These are phyloP conservation scores for Aspergillus ochraceus DNA, from an alignment of 2,329 filamentous ascomycete species.

Conservation along the genomic window DNA sequence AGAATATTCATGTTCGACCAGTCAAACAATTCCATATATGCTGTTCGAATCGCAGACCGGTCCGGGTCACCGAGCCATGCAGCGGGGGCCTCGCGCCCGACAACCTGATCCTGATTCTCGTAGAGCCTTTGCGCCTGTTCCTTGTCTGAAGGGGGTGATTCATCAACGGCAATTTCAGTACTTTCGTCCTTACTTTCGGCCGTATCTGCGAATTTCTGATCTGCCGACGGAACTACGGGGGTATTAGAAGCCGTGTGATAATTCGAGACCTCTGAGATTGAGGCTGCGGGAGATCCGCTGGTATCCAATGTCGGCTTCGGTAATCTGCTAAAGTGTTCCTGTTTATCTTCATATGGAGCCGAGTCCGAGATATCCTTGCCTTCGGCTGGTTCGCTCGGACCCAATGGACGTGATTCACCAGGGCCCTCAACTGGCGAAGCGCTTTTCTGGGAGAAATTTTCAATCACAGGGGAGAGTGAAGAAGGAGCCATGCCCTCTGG, in stretches of 20 bases:
- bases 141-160: constrained; percentile 64
- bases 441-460: constrained; percentile 26
- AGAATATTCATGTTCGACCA: constrained; percentile 81
- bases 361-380: constrained; percentile 12
- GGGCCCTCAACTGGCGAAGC: constrained; percentile 9
- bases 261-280: constrained; percentile 42
- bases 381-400: constrained; percentile 5
- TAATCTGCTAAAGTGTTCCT: constrained; percentile 24
- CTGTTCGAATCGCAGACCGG: constrained; percentile 59
- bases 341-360: constrained; percentile 21
- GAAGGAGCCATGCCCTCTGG: constrained; percentile 16
- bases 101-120: constrained; percentile 75
- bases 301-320: constrained; percentile 24
- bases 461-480: constrained; percentile 28
- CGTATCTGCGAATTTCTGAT: constrained; percentile 20
- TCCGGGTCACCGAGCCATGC: constrained; percentile 74
- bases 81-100: constrained; percentile 76
- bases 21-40: constrained; percentile 92
- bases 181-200: constrained; percentile 18
- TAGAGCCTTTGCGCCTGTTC: constrained; percentile 80
- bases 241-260: constrained; percentile 48
- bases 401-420: constrained; percentile 3
- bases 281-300: constrained; percentile 32
- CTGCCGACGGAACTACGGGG: constrained; percentile 35
- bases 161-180: constrained; percentile 21